Base-by-base conservation (phyloP, 2,329 filamentous ascomycete species). In the Colletotrichum liaoningense region DNA sequence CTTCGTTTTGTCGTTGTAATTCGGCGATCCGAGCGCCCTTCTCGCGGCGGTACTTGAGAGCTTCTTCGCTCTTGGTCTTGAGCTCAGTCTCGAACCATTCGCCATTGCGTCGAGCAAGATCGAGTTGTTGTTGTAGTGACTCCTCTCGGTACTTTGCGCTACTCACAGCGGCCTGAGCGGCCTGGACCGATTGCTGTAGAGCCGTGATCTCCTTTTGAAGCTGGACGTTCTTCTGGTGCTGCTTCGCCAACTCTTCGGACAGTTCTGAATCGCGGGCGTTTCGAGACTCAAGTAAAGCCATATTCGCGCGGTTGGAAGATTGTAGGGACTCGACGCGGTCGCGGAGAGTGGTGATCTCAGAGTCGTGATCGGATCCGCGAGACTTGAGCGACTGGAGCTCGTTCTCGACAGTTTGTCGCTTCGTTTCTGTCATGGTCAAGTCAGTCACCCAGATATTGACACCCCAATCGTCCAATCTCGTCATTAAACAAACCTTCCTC, bases 11-110 rank as follows among this genome's bases (percentile, higher is more conserved):
- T 66, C 95, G 93, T 82, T 98, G 94, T 33, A 99, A 90, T 79
- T 97, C 94, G 9, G 95, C 90, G 77, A 98, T 94, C 52, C 94
- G 93, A 1, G 95, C 93, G 75, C 94, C 94, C 87, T 98, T 98
- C 81, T 99, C 97, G 80, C 98, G 98, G 75, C 97, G 92, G 83
- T 94, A 96, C 79, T 95, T 98, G 76, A 96, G 90, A 60, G 95
- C 92, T 80, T 99, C 97, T 9, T 92, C 90, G 74, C 90, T 93
- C 84, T 98, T 97, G 0, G 94, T 95, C 85, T 97, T 96, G 26
- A 98, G 89, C 82, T 99, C 97, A 55, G 89, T 92, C 79, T 98
- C 95, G 69, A 97, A 93, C 94, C 95, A 99, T 78, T 98, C 96
- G 76, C 94, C 94, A 84, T 95, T 98, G 79, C 93, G 93, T 81